Percentiles rank a stretch among this genome's conserved stretches.
Conservation (phyloP, 768 basidiomycete genomes). For the Trametes sanguinea region DNA sequence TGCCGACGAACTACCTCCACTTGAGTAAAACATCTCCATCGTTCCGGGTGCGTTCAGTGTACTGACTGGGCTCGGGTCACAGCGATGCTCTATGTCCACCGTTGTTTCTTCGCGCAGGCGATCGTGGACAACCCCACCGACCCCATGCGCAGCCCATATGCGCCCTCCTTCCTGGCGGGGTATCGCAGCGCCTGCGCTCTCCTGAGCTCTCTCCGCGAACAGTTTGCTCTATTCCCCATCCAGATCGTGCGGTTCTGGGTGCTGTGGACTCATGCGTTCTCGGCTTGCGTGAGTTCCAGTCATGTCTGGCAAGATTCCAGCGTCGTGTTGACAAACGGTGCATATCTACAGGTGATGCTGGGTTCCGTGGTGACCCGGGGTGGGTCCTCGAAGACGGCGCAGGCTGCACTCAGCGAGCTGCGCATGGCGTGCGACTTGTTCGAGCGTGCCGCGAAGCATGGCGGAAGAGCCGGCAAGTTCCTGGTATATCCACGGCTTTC, state of each 20-base stretch:
- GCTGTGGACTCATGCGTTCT: slow-evolving; percentile 60
- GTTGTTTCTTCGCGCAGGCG: slow-evolving; percentile 70
- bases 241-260: slow-evolving; percentile 64
- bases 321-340: slow-evolving; percentile 29
- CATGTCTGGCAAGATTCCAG: slow-evolving; percentile 46
- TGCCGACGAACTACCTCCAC: slow-evolving; percentile 74
- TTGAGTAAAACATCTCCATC: slow-evolving; percentile 45
- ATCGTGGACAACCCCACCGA: slow-evolving; percentile 66
- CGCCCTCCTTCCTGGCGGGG: slow-evolving; percentile 71
- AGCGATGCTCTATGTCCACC: slow-evolving; percentile 70
- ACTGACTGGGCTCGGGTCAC: slow-evolving; percentile 48
- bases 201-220: slow-evolving; percentile 48
- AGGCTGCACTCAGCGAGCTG: slow-evolving; percentile 69
- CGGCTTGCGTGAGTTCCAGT: slow-evolving; percentile 45
- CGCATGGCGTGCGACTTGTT: slow-evolving; percentile 65
- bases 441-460: slow-evolving; percentile 57
- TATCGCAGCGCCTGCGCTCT: slow-evolving; percentile 72
- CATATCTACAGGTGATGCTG: slow-evolving; percentile 61
- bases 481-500: slow-evolving; percentile 44
- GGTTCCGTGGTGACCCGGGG: slow-evolving; percentile 76
- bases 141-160: slow-evolving; percentile 67
- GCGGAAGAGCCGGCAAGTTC: slow-evolving; percentile 72
- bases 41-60: slow-evolving; percentile 52
- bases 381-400: slow-evolving; percentile 63
- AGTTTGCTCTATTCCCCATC: slow-evolving; percentile 59